phyloP scores from a whole-genome alignment of 768 basidiomycete genomes.

The Rubroboletus satanas region DNA sequence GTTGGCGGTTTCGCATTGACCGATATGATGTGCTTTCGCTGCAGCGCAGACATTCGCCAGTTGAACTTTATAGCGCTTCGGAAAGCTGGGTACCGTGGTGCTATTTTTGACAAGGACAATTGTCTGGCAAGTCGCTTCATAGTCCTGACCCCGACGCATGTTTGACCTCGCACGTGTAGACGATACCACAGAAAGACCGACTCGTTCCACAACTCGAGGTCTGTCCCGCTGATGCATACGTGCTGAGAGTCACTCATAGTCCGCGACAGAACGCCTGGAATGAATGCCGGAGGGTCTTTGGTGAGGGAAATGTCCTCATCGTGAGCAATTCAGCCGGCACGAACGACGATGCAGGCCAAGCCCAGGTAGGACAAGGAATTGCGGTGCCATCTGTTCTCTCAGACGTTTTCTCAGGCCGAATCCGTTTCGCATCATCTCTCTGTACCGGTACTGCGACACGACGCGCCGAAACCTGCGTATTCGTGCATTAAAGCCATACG shows the following conservation, averaged over 20 bases:
- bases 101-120: conserved; percentile 97
- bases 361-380: conserved; percentile 56
- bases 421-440: conserved; percentile 73
- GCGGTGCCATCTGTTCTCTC: background rate
- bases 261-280: conserved; percentile 66
- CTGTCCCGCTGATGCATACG: conserved; percentile 13
- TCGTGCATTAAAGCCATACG: conserved; percentile 70
- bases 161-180: conserved; percentile 43
- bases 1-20: background rate
- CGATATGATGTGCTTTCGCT: conserved; percentile 10
- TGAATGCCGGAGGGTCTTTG: conserved; percentile 68
- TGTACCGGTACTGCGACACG: conserved; percentile 80
- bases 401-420: conserved; percentile 61
- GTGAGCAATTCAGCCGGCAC: conserved; percentile 96
- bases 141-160: too few species aligned
- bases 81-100: conserved; percentile 79
- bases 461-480: conserved; percentile 73
- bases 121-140: conserved; percentile 62
- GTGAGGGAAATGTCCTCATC: conserved; percentile 74
- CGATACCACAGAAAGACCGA: conserved; percentile 70
- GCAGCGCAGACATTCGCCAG: conserved; percentile 77
- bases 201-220: conserved; percentile 78
- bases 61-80: conserved; percentile 73
- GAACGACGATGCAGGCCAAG: conserved; percentile 64
- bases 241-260: background rate